These are phyloP conservation scores for Rhododendron griersonianum DNA, from an alignment of 148 eudicot species.

Conservation along the genomic window DNA sequence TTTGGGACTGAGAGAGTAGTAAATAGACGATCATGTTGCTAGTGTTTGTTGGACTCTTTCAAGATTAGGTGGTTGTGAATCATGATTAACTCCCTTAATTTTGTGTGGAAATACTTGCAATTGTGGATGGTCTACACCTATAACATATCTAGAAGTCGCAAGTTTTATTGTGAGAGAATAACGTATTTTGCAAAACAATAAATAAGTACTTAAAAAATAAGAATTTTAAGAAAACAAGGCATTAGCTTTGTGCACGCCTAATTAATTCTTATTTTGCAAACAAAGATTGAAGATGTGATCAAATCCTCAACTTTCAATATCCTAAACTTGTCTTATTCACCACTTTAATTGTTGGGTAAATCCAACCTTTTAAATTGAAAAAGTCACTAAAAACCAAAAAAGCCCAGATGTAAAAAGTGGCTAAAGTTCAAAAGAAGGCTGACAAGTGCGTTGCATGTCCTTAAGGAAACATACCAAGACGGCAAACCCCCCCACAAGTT, in stretches of 20 bases:
- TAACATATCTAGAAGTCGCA: too few species aligned
- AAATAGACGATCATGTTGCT: too few species aligned
- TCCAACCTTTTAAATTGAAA: neutral
- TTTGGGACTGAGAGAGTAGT: too few species aligned
- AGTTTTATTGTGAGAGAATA: too few species aligned
- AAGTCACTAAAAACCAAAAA: neutral
- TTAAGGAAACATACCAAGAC: slow-evolving; percentile 11
- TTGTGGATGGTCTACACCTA: neutral
- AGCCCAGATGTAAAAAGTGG: neutral
- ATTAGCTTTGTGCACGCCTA: neutral
- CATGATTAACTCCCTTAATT: neutral
- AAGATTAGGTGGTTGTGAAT: neutral
- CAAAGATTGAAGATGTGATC: neutral
- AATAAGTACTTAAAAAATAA: too few species aligned
- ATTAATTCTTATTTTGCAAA: neutral
- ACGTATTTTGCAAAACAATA: too few species aligned
- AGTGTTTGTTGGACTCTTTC: neutral
- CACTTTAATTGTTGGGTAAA: neutral
- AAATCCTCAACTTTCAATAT: neutral
- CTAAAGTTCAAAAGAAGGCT: slow-evolving; percentile 1
- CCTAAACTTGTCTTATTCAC: neutral
- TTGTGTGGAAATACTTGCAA: neutral
- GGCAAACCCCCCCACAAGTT: slow-evolving; percentile 4
- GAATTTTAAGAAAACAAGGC: too few species aligned
- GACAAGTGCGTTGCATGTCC: slow-evolving; percentile 12